Conservation (phyloP, 1,284 basidiomycete genomes). For the Leucocoprinus gongylophorus region DNA sequence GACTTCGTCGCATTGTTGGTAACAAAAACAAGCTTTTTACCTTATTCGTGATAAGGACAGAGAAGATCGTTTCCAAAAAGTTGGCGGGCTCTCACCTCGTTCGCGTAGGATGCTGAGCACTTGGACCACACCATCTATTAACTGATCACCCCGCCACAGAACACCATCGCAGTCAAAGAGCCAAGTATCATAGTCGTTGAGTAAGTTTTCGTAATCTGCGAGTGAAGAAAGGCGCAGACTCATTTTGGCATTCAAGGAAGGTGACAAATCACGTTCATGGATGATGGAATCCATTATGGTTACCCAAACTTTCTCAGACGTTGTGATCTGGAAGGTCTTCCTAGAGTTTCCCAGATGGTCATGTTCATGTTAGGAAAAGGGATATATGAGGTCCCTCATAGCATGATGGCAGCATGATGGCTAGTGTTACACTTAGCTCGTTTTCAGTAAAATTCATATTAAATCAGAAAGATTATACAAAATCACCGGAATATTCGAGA, state of each 20-base stretch:
- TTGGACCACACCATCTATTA: slow-evolving; percentile 72
- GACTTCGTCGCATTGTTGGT: slow-evolving; percentile 99
- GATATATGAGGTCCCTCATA: no score
- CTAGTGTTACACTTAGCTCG: no score
- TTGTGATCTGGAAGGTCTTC: no score
- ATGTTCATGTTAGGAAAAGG: no score
- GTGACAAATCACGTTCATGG: no score
- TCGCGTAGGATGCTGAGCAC: slow-evolving; percentile 64
- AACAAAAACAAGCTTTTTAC: slow-evolving; percentile 90
- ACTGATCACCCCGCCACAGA: slow-evolving; percentile 80
- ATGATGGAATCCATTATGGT: no score
- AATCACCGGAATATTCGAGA: no score
- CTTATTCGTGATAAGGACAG: slow-evolving; percentile 30
- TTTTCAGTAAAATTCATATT: no score
- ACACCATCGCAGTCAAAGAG: slow-evolving; percentile 98
- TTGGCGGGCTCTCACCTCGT: slow-evolving; percentile 41
- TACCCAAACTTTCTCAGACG: no score
- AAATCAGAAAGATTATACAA: no score
- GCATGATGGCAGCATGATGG: no score
- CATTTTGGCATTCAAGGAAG: slow-evolving; percentile 15
- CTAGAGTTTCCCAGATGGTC: no score
- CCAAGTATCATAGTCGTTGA: slow-evolving; percentile 86
- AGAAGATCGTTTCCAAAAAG: not conserved
- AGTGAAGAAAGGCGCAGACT: slow-evolving; percentile 34
- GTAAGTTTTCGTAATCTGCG: slow-evolving; percentile 49